Conservation (phyloP, 1,284 basidiomycete species). For the Sutorius eximius region DNA sequence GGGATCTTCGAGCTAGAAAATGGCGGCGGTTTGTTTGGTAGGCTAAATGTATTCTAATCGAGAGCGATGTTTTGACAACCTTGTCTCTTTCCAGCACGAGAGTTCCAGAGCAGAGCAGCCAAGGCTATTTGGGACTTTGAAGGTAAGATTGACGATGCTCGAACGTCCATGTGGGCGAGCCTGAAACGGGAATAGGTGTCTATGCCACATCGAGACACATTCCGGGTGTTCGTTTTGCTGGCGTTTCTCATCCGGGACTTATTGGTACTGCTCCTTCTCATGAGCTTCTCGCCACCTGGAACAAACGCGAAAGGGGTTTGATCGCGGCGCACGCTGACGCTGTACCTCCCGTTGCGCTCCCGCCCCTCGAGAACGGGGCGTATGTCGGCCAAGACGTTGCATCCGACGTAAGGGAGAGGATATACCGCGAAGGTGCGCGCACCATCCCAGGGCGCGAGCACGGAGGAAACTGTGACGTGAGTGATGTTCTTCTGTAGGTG, state of each 20-base stretch:
- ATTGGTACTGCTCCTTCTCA: conserved; percentile 76
- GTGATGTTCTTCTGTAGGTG: conserved; percentile 19
- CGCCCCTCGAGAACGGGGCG: conserved; percentile 60
- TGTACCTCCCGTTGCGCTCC: conserved; percentile 67
- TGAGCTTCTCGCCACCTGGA: conserved; percentile 74
- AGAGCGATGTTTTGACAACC: neutral
- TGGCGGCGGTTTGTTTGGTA: conserved; percentile 75
- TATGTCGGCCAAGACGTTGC: conserved; percentile 69
- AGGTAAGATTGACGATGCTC: conserved; percentile 36
- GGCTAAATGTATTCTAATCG: conserved; percentile 1
- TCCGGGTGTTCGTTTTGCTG: conserved; percentile 77
- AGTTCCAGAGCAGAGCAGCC: conserved; percentile 68
- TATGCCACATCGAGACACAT: conserved; percentile 33
- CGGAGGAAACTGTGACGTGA: conserved; percentile 79
- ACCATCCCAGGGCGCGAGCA: conserved; percentile 79
- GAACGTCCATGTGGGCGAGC: neutral
- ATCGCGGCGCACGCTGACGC: conserved; percentile 55
- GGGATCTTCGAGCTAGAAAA: conserved; percentile 75
- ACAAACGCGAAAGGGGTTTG: conserved; percentile 67
- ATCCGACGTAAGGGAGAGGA: conserved; percentile 50
- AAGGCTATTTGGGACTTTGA: conserved; percentile 84
- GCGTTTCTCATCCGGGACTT: conserved; percentile 74
- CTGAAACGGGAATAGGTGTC: conserved; percentile 4
- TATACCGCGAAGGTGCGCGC: conserved; percentile 68
- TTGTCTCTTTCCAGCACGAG: conserved; percentile 44